Base-by-base conservation (phyloP, 1,284 basidiomycete species). In the Sphaerobolus stellatus region DNA sequence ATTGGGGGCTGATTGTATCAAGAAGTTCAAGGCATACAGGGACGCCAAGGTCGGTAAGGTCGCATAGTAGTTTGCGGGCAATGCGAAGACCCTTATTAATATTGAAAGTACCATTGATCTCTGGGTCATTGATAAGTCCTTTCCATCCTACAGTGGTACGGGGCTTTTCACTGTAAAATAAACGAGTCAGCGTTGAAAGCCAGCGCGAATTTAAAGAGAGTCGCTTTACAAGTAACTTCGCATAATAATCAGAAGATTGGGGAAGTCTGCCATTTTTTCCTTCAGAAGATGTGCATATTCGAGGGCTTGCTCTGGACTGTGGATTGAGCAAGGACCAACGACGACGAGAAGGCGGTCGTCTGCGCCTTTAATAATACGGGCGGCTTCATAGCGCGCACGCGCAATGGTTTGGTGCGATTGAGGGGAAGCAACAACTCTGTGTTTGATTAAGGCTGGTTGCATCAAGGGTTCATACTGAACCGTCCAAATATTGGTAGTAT, bases 291-390 rank as follows among this genome's bases (percentile, higher is more conserved):
- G 75, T 29, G 94, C 95, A 69, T 99, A 99, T 68, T 94, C 91
- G 58, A 94, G 73, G 3, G 96, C 95, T 70, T 95, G 91, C 47
- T 88, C 83, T 4, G 92, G 74, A 27, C 86, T 91, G 72, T 99
- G 96, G 62, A 99, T 97, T 3, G 92, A 96, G 78, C 96, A 99
- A 18, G 96, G 96, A 4, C 96, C 96, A 59, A 97, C 90, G 62
- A 98, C 79, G 66, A 97, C 94, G 48, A 98, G 77, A 1, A 98
- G 61, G 48, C 93, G 84, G 63, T 92, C 88, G 65, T 95, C 93
- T 45, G 84, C 81, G 25, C 94, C 92, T 3, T 88, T 83, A 40
- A 95, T 77, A 62, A 96, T 84, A 56, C 83, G 78, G 1, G 92
- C 88, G 1, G 90, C 82, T 56, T 80, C 78, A 73, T 83, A 86